phyloP scores from a whole-genome alignment of 441 rosid genomes.

The Francoa sonchifolia region DNA sequence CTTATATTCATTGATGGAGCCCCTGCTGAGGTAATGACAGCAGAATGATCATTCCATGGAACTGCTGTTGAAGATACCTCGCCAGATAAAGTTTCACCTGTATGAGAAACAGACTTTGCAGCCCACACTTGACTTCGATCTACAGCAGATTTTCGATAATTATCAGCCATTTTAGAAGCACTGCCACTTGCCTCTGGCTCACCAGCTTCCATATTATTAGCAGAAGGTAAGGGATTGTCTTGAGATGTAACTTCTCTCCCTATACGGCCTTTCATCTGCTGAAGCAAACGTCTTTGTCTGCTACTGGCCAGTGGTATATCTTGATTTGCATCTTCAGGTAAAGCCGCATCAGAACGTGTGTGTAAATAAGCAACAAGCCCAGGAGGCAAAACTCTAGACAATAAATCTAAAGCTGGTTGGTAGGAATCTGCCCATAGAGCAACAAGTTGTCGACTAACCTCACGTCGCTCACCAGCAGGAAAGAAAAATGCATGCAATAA shows the following conservation, averaged over 20 bases:
- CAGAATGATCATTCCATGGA: conserved; percentile 40
- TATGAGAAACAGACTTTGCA: conserved; percentile 24
- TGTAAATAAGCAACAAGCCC: conserved; percentile 99
- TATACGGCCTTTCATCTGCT: conserved; percentile 72
- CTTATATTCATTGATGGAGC: conserved; percentile 24
- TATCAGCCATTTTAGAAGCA: conserved; percentile 36
- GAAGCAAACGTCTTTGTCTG: conserved; percentile 75
- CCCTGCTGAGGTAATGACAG: conserved; percentile 26
- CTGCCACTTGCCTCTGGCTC: conserved; percentile 34
- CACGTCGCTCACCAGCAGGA: conserved; percentile 88
- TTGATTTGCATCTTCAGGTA: conserved; percentile 46
- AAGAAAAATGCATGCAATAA: conserved; percentile 82
- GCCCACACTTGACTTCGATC: conserved; percentile 37
- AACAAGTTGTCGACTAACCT: conserved; percentile 98
- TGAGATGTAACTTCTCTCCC: conserved; percentile 51
- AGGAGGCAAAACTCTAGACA: conserved; percentile 95
- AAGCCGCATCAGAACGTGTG: conserved; percentile 66
- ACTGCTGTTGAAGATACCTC: conserved; percentile 36
- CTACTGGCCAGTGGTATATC: conserved; percentile 73
- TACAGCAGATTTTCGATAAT: conserved; percentile 30
- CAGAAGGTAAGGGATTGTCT: conserved; percentile 44
- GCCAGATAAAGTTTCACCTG: conserved; percentile 38
- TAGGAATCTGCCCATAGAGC: conserved; percentile 99
- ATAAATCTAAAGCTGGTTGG: conserved; percentile 83
- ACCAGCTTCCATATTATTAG: conserved; percentile 43